Evolutionary conservation across 257 asterid genomes (phyloP), one percentile per base, ranked within the genome.

Genomic region (Coffea eugenioides): DNA sequence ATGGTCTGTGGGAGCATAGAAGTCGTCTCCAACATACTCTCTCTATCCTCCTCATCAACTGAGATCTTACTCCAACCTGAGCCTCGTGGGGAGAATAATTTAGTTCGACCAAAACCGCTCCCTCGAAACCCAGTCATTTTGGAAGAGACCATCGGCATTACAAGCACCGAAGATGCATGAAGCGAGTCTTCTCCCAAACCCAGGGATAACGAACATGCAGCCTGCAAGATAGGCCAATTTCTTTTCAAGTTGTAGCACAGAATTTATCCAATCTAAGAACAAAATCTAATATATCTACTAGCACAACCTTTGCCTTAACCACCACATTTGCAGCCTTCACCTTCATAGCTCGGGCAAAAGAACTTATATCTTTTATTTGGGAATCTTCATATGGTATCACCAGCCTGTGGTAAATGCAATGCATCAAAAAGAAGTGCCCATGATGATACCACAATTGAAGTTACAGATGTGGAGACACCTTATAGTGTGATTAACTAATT

Each of bases 91-190:
- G 93, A 83, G 83, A 89, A 90, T 31, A 89, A 77, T 82, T 88
- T 91, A 59, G 81, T 81, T 86, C 90, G 88, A 51, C 89, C 93
- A 31, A 87, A 84, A 68, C 78, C 87, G 74, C 78, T 84, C 72
- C 94, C 94, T 85, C 99, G 89, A 84, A 95, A 95, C 51, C 98
- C 98, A 7, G 88, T 95, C 69, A 92, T 87, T 83, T 93, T 95
- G 18, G 99, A 93, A 20, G 98, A 92, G 77, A 91, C 97, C 98
- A 95, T 93, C 41, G 99, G 99, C 99, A 95, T 95, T 85, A 88
- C 97, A 80, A 95, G 87, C 71, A 95, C 91, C 46, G 97, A 93
- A 46, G 99, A 95, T 52, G 95, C 89, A 51, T 90, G 92, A 27
- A 95, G 88, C 11, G 99, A 88, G 81, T 93, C 87, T 83, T 92